phyloP scores from a whole-genome alignment of 2,329 filamentous ascomycete genomes.

The Bipolaris cookei region DNA sequence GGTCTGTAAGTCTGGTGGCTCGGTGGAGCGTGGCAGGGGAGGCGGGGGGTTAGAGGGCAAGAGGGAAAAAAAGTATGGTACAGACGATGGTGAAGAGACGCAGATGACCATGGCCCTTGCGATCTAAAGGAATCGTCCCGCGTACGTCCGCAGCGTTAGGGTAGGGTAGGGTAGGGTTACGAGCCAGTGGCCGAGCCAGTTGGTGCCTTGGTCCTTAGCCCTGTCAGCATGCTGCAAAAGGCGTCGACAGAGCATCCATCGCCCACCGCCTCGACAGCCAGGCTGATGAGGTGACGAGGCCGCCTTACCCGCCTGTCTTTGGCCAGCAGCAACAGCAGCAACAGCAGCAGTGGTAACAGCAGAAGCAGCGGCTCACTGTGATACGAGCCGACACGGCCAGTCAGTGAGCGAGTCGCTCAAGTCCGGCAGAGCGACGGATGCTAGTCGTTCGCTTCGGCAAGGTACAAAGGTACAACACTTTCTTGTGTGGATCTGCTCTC shows the following conservation, averaged over 20 bases:
- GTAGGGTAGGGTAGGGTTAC: constrained; percentile 1
- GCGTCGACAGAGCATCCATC: constrained; percentile 1
- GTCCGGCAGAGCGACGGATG: constrained; percentile 21
- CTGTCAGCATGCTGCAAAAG: constrained; percentile 2
- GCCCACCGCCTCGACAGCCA: not conserved
- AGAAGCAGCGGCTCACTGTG: not conserved
- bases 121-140: constrained; percentile 15
- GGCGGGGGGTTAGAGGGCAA: not conserved
- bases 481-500: constrained; percentile 41
- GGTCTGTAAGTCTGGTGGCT: not conserved
- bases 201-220: constrained; percentile 9
- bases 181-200: constrained; percentile 19
- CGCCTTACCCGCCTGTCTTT: not conserved
- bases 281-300: not conserved
- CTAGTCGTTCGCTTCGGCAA: constrained; percentile 50
- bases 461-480: constrained; percentile 47
- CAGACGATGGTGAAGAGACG: constrained; percentile 11
- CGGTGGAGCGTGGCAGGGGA: not conserved
- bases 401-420: not conserved
- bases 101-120: constrained; percentile 23
- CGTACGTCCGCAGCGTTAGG: constrained; percentile 12
- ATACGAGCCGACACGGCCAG: not conserved
- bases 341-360: not conserved
- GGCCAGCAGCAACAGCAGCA: not conserved
- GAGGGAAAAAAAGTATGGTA: constrained; percentile 9